Base-by-base conservation (phyloP, 2,329 filamentous ascomycete species). In the Apiospora sp. region DNA sequence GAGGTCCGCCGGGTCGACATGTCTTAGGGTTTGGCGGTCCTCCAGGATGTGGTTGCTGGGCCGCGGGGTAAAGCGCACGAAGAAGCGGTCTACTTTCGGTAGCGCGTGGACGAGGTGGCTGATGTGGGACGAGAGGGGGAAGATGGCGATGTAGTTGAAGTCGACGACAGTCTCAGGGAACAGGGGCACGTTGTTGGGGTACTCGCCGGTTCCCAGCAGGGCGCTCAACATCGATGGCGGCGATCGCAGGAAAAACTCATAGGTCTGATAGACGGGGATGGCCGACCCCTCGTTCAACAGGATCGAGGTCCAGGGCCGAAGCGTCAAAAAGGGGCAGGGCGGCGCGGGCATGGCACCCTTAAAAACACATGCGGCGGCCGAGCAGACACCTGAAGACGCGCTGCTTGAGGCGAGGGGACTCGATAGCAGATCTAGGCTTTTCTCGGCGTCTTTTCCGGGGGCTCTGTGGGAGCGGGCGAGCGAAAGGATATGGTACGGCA, bases 231-330 rank as follows among this genome's bases (percentile, higher is more conserved):
- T 85, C 19, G 91, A 91, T 0, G 90, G 92, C 8, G 92, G 87
- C 1, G 86, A 84, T 64, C 90, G 90, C 48, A 91, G 84, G 77
- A 92, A 93, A 81, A 92, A 94, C 77, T 94, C 91, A 79, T 94
- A 92, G 4, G 89, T 91, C 67, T 88, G 87, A 82, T 94, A 95
- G 7, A 90, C 92, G 72, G 87, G 87, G n/a, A 92, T 87, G 5
- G 90, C 94, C 0, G 92, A 94, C 12, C 92, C 92, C 82, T 96
- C 93, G 79, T 95, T 95, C 75, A 94, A 88, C 1, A 88, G 83
- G 0, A 94, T 77, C 24, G 88, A 86, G 0, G 85, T 86, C 93
- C 93, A 95, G 1, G 88, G 87, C 1, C 88, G 86, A n/a, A 88
- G 83, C 37, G 86, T 86, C 64, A 94, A 87, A 0, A 94, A 81